phyloP scores from a whole-genome alignment of 2,329 filamentous ascomycete genomes.

The Bipolaris bicolor region DNA sequence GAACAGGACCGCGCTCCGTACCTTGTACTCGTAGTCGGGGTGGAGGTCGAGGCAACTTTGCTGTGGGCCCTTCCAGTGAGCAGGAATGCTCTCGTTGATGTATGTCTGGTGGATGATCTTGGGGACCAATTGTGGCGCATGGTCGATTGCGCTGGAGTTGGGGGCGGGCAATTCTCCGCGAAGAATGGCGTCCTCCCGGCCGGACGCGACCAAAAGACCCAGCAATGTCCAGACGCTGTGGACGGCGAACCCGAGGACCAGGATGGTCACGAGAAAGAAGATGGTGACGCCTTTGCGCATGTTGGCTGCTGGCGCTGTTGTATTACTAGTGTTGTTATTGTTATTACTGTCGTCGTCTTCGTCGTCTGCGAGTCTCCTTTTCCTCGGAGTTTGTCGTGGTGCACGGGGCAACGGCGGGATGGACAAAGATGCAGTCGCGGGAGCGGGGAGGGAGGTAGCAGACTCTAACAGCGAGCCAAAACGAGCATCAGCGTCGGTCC shows the following conservation, averaged over 20 bases:
- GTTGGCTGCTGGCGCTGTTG: slow-evolving; percentile 33
- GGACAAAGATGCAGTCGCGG: slow-evolving; percentile 12
- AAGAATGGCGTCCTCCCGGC: slow-evolving; percentile 69
- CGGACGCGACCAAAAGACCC: slow-evolving; percentile 71
- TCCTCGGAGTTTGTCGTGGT: slow-evolving; percentile 11
- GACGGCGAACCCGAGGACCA: slow-evolving; percentile 68
- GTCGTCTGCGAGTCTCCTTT: slow-evolving; percentile 30
- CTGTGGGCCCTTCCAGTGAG: slow-evolving; percentile 69
- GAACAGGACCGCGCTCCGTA: slow-evolving; percentile 41
- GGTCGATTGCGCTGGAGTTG: slow-evolving; percentile 64
- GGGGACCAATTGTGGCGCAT: slow-evolving; percentile 67
- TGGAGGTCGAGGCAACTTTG: slow-evolving; percentile 71
- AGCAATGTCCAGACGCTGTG: slow-evolving; percentile 74
- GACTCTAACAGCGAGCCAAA: slow-evolving; percentile 15
- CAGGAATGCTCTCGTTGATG: slow-evolving; percentile 71
- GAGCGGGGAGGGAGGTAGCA: slow-evolving; percentile 15
- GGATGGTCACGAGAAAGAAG: slow-evolving; percentile 68
- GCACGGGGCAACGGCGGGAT: slow-evolving; percentile 4
- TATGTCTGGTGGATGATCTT: slow-evolving; percentile 82
- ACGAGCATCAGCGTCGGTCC: slow-evolving; percentile 23
- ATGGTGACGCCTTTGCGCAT: slow-evolving; percentile 68
- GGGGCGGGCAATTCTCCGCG: slow-evolving; percentile 69
- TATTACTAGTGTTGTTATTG: background rate
- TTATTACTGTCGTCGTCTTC: slow-evolving; percentile 41
- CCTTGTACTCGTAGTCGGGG: slow-evolving; percentile 75